Conservation (phyloP, 192 early-diverging fungal genomes). For the Helicostylum pulchrum region DNA sequence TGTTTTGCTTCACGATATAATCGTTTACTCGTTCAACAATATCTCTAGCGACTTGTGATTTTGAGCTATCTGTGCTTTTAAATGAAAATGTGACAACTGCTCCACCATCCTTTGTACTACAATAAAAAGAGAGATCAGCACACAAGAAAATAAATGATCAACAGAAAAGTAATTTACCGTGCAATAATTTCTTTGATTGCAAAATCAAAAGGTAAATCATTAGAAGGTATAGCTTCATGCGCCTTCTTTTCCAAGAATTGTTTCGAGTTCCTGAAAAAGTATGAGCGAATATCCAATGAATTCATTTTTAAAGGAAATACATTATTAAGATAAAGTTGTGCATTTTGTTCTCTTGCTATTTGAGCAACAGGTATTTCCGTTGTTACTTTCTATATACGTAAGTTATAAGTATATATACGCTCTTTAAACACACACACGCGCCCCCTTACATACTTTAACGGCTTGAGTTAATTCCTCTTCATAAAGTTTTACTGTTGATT, state of each 20-base stretch:
- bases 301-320: conserved; percentile 37
- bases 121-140: neutral
- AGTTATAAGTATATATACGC: too few relatives aligned
- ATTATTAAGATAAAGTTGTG: conserved; percentile 39
- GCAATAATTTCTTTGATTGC: conserved; percentile 46
- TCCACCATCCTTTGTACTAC: conserved; percentile 38
- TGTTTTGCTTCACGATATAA: conserved; percentile 51
- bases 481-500: too few relatives aligned
- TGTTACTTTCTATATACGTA: neutral
- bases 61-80: conserved; percentile 30
- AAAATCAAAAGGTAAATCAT: conserved; percentile 49
- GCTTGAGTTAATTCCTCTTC: too few relatives aligned
- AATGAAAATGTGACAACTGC: conserved; percentile 55
- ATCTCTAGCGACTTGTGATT: conserved; percentile 36
- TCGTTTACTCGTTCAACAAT: conserved; percentile 43
- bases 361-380: neutral
- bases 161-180: conserved; percentile 29
- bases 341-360: conserved; percentile 1
- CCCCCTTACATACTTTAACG: too few relatives aligned
- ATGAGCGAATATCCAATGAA: conserved; percentile 34
- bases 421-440: too few relatives aligned
- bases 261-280: conserved; percentile 23
- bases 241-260: conserved; percentile 19
- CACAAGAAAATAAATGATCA: neutral
- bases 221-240: conserved; percentile 32